Percentiles rank a stretch among this genome's conserved stretches.
Conservation (phyloP, 305 asterid species). For the Solanum hybrid region DNA sequence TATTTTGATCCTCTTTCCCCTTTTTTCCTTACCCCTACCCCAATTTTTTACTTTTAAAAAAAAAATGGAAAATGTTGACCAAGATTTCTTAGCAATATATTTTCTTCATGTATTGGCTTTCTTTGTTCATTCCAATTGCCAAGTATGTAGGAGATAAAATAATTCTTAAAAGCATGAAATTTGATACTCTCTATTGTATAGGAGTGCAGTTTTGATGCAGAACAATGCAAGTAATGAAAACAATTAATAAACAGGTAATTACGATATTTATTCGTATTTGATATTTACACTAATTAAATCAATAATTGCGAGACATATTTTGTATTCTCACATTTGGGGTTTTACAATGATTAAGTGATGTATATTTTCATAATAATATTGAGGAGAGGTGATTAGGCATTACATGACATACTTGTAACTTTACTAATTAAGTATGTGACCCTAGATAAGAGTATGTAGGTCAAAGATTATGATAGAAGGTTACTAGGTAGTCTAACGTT, state of each 20-base stretch:
- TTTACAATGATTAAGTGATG: neutral
- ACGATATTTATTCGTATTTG: neutral
- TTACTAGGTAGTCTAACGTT: neutral
- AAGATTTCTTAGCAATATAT: neutral
- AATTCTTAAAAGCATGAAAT: neutral
- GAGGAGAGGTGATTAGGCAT: neutral
- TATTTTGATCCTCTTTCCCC: no score
- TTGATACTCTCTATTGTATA: neutral
- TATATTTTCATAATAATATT: neutral
- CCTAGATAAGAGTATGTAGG: neutral
- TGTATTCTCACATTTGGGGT: neutral
- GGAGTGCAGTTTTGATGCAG: neutral
- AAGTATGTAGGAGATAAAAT: neutral
- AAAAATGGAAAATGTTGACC: neutral
- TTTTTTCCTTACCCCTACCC: neutral
- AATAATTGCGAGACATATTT: neutral
- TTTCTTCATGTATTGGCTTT: neutral
- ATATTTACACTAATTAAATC: neutral
- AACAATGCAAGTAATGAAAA: neutral
- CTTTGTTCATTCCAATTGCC: neutral
- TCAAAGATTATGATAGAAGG: neutral
- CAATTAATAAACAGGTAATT: neutral
- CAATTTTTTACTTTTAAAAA: neutral
- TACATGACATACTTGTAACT: neutral
- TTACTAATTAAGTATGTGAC: neutral